Base-by-base conservation (phyloP, 805 yeast species). In the Schwanniomyces vanrijiae region DNA sequence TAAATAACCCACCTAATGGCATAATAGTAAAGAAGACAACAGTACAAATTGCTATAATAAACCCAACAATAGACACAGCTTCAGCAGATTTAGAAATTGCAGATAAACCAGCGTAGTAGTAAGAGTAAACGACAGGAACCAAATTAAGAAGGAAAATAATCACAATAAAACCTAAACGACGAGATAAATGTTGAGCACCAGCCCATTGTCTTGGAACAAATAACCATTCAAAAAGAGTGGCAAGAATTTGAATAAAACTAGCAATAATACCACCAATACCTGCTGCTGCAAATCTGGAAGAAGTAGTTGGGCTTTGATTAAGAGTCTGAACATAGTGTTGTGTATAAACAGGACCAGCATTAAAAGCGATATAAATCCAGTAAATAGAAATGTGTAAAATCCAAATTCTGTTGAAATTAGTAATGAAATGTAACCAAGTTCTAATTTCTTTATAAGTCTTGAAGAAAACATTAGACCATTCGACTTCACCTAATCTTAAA, bases 181-280 rank as follows among this genome's bases (percentile, higher is more conserved):
- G 89, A 33, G 90, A 75, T 64, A 94, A 80, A 68, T 88, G 97
- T 75, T 92, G 98, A 68, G 98, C 97, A 71, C 99, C 99, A 29
- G 98, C 96, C 98, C 98, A 94, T 59, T 86, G 82, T 73, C 98
- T 86, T 56, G 99, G 99, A 51, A 94, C 98, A 61, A 90, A 94
- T 65, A 84, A 76, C 96, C 96, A 92, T 73, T 94, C 99, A 61
- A 88, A 82, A 31, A 90, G 49, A 24, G 98, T 91, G 43, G 99
- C 99, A 48, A 81, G 56, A 50, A 94, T 78, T 73, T 94, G 96
- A 60, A 94, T 81, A 42, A 80, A 64, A 50, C 84, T 71, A 44
- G 97, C 98, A 58, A 92, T 77, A 43, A 87, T 70, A 78, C 99
- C 99, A 71, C 92, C 98, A 58, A 91, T 75, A 44, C 96, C 96